Evolutionary conservation across 1,139 yeast species (phyloP).

Genomic region (Wickerhamomyces sp.): DNA sequence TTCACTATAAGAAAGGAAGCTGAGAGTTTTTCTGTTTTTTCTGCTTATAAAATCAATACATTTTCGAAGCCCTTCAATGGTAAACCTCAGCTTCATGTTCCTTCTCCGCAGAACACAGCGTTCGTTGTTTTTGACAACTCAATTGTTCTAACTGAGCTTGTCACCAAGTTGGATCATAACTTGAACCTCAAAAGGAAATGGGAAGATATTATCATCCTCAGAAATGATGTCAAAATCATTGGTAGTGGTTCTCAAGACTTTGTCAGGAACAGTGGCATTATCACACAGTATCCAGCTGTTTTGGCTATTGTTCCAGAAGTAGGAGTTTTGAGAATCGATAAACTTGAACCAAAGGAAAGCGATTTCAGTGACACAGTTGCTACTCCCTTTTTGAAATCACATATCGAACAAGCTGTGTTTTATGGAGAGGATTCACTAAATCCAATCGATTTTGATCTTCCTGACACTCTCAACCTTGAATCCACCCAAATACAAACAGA

Average conservation of each 20-base stretch:
- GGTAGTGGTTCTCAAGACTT: conserved; percentile 55
- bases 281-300: conserved; percentile 36
- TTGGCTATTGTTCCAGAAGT: conserved; percentile 51
- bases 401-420: conserved; percentile 77
- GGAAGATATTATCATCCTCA: conserved; percentile 71
- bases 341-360: conserved; percentile 19
- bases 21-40: conserved; percentile 50
- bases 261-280: conserved; percentile 16
- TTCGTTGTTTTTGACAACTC: conserved; percentile 59
- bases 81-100: conserved; percentile 51
- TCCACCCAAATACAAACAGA: conserved; percentile 43
- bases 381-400: conserved; percentile 52
- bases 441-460: conserved; percentile 55
- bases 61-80: conserved; percentile 28
- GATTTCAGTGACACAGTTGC: conserved; percentile 14
- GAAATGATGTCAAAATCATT: conserved; percentile 46
- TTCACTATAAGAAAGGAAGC: conserved; percentile 50
- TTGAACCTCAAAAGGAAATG: conserved; percentile 48
- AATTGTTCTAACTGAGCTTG: conserved; percentile 61
- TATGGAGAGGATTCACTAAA: conserved; percentile 32
- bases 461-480: conserved; percentile 31
- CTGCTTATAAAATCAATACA: conserved; percentile 53
- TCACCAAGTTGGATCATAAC: conserved; percentile 41
- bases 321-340: conserved; percentile 62
- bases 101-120: conserved; percentile 58